phyloP scores from a whole-genome alignment of 2,329 filamentous ascomycete genomes.

The Aquanectria penicillioides region DNA sequence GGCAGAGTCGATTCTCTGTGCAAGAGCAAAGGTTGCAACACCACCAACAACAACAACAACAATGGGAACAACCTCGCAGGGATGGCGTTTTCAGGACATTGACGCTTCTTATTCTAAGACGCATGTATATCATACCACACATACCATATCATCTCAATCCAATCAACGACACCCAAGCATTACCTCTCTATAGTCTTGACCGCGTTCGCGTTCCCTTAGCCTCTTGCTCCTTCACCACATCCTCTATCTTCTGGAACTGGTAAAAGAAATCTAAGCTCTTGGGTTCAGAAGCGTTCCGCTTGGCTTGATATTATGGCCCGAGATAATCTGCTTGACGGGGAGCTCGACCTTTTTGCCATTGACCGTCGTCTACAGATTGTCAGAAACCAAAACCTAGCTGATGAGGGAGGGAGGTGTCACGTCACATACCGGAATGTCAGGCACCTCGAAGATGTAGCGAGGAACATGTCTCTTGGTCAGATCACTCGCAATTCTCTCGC shows the following conservation, averaged over 20 bases:
- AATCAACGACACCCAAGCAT: background rate
- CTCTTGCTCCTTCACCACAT: slow-evolving; percentile 38
- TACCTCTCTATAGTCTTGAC: slow-evolving; percentile 44
- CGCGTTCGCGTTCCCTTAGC: slow-evolving; percentile 20
- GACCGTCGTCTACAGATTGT: slow-evolving; percentile 71
- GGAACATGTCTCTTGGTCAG: slow-evolving; percentile 81
- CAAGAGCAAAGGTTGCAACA: no score
- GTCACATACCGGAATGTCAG: slow-evolving; percentile 79
- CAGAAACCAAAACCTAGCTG: background rate
- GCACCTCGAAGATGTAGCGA: slow-evolving; percentile 80
- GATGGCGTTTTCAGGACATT: no score
- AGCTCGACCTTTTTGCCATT: slow-evolving; percentile 89
- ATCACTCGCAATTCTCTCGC: slow-evolving; percentile 71
- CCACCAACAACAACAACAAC: no score
- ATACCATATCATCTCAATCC: background rate
- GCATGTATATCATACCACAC: no score
- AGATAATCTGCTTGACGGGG: slow-evolving; percentile 86
- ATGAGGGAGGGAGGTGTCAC: no score
- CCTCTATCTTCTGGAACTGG: slow-evolving; percentile 64
- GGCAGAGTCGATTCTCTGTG: no score
- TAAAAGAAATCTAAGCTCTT: slow-evolving; percentile 81
- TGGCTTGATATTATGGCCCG: slow-evolving; percentile 76
- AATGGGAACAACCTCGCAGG: no score
- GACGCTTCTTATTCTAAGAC: no score
- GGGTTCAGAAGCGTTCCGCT: slow-evolving; percentile 83